These are phyloP conservation scores for Helenozyma rhizophorensis DNA, from an alignment of 805 yeast genomes.

Conservation along the genomic window DNA sequence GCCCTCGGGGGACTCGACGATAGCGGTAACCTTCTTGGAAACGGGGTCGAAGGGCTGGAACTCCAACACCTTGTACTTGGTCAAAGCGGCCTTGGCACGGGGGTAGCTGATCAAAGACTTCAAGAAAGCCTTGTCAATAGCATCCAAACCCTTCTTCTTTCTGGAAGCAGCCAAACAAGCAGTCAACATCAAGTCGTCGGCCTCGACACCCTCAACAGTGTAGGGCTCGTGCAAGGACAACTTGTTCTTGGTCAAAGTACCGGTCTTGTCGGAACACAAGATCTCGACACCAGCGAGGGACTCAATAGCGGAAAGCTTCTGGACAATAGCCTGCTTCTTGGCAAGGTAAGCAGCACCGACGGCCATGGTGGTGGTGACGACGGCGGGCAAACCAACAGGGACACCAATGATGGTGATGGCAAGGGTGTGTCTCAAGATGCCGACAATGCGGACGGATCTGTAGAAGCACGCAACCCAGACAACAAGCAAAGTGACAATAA, in stretches of 20 bases:
- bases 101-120: constrained; percentile 86
- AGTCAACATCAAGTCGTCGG: constrained; percentile 94
- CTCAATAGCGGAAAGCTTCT: constrained; percentile 94
- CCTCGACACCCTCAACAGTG: constrained; percentile 95
- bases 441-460: constrained; percentile 82
- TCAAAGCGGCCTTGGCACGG: constrained; percentile 86
- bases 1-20: constrained; percentile 94
- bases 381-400: constrained; percentile 98
- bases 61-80: constrained; percentile 91
- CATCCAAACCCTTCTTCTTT: constrained; percentile 97
- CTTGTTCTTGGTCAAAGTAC: constrained; percentile 97
- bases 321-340: constrained; percentile 95
- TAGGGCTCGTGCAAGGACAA: constrained; percentile 94
- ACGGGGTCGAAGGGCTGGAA: constrained; percentile 98
- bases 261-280: constrained; percentile 96
- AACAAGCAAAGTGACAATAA: constrained; percentile 77
- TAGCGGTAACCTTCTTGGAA: constrained; percentile 92
- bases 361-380: constrained; percentile 98
- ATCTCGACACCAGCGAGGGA: constrained; percentile 97
- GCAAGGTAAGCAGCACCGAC: constrained; percentile 99
- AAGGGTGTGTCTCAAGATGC: constrained; percentile 84
- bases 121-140: constrained; percentile 94
- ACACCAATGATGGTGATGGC: constrained; percentile 97
- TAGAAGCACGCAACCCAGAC: constrained; percentile 95
- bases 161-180: constrained; percentile 97